These are phyloP conservation scores for Coelastrella sp. DNA, from an alignment of 139 green algal species.

Conservation along the genomic window DNA sequence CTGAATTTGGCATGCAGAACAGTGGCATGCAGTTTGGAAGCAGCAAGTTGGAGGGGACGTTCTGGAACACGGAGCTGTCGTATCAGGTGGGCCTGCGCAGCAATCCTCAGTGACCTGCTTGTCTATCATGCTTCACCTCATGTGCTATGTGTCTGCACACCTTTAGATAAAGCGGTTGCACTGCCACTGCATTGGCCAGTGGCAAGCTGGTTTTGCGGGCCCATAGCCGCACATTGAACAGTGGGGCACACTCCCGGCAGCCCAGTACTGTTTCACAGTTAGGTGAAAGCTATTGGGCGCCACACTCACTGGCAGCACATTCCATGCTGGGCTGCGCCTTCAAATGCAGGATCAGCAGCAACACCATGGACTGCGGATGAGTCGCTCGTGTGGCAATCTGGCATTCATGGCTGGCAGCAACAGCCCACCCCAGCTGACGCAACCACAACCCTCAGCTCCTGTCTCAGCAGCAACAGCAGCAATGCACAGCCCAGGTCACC, in stretches of 20 bases:
- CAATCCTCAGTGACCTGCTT: neutral
- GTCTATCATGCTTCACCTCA: neutral
- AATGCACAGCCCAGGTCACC: conserved; percentile 23
- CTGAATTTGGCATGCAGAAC: neutral
- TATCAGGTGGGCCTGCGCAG: neutral
- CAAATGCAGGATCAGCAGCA: conserved; percentile 33
- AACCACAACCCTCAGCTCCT: neutral
- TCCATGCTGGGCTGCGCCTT: neutral
- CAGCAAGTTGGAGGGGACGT: conserved; percentile 40
- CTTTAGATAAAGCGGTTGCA: too few species aligned
- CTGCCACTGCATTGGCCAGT: too few species aligned
- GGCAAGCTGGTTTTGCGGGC: too few species aligned
- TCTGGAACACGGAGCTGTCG: conserved; percentile 47
- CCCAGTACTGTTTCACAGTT: too few species aligned
- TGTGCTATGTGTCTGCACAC: too few species aligned
- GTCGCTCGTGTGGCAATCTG: conserved; percentile 40
- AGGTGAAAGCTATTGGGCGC: neutral
- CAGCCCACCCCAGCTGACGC: conserved; percentile 8
- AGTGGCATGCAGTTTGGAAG: neutral
- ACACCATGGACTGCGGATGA: neutral
- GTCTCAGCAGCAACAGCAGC: neutral
- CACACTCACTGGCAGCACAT: neutral
- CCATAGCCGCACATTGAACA: neutral
- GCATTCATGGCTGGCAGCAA: conserved; percentile 26
- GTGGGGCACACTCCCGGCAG: neutral